Conservation (phyloP, 2,329 filamentous ascomycete genomes). For the Colletotrichum karsti region DNA sequence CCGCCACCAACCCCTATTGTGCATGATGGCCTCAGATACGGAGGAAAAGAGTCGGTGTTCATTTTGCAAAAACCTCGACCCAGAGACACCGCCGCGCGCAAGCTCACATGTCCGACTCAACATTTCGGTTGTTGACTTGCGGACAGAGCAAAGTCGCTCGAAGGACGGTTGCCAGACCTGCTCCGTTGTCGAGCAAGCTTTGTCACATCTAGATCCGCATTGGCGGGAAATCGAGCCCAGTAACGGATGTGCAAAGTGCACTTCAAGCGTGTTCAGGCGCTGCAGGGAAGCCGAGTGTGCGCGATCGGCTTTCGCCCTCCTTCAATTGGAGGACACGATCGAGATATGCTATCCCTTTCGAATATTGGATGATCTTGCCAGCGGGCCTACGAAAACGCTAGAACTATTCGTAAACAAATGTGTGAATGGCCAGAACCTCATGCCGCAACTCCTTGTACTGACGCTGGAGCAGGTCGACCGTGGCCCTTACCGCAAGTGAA, state of each 20-base stretch:
- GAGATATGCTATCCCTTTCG: conserved; percentile 1
- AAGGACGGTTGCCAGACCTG: neutral
- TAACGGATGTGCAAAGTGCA: neutral
- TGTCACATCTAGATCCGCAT: neutral
- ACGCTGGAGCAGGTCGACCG: too few relatives aligned
- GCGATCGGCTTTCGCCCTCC: neutral
- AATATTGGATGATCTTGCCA: neutral
- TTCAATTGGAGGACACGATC: neutral
- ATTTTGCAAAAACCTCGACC: too few relatives aligned
- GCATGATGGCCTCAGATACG: too few relatives aligned
- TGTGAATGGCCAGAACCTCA: too few relatives aligned
- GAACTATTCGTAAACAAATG: neutral
- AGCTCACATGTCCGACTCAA: too few relatives aligned
- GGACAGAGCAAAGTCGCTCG: neutral
- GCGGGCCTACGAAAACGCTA: neutral
- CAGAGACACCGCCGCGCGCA: too few relatives aligned
- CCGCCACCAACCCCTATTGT: too few relatives aligned
- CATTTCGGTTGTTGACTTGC: neutral
- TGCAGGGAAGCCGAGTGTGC: neutral
- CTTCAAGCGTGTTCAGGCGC: neutral
- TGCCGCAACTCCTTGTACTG: too few relatives aligned
- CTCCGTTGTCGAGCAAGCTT: neutral
- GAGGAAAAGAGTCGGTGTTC: neutral
- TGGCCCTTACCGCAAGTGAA: too few relatives aligned
- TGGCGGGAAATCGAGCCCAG: neutral